Percentiles rank a stretch among this genome's conserved stretches.
Evolutionary conservation across 2,329 filamentous ascomycete species (phyloP).

Genomic region (Emericellopsis cladophorae): DNA sequence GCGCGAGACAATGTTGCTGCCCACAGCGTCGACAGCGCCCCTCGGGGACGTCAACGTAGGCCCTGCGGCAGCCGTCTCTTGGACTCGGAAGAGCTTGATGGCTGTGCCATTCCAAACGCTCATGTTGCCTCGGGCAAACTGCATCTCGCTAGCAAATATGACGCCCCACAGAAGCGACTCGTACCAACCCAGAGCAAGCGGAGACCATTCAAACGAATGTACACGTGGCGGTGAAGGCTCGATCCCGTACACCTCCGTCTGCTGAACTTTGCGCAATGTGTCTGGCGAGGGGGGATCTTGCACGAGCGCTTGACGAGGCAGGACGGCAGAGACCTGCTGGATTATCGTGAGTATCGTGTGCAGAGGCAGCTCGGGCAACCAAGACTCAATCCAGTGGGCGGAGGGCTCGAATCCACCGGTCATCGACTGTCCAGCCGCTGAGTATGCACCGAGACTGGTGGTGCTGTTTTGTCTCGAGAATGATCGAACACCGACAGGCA

Average conservation of each 20-base stretch:
- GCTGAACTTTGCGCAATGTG: slow-evolving; percentile 40
- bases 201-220: slow-evolving; percentile 91
- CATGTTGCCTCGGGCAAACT: slow-evolving; percentile 72
- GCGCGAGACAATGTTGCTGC: slow-evolving; percentile 75
- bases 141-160: slow-evolving; percentile 83
- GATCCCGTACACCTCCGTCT: slow-evolving; percentile 54
- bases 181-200: slow-evolving; percentile 86
- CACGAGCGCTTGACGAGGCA: slow-evolving; percentile 37
- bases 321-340: slow-evolving; percentile 44
- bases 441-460: slow-evolving; percentile 61
- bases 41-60: slow-evolving; percentile 74
- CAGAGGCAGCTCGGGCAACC: slow-evolving; percentile 83
- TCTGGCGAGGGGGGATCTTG: slow-evolving; percentile 29
- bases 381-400: slow-evolving; percentile 77
- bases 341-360: slow-evolving; percentile 77
- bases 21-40: slow-evolving; percentile 86
- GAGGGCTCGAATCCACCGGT: slow-evolving; percentile 64
- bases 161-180: slow-evolving; percentile 90
- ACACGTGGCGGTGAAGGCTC: slow-evolving; percentile 65
- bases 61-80: slow-evolving; percentile 68
- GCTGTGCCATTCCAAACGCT: slow-evolving; percentile 89
- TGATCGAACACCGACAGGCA: slow-evolving; percentile 69
- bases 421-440: slow-evolving; percentile 41
- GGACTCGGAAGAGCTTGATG: slow-evolving; percentile 81
- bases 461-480: slow-evolving; percentile 89